phyloP scores from a whole-genome alignment of 2,329 filamentous ascomycete genomes.

The Colletotrichum spaethianum region DNA sequence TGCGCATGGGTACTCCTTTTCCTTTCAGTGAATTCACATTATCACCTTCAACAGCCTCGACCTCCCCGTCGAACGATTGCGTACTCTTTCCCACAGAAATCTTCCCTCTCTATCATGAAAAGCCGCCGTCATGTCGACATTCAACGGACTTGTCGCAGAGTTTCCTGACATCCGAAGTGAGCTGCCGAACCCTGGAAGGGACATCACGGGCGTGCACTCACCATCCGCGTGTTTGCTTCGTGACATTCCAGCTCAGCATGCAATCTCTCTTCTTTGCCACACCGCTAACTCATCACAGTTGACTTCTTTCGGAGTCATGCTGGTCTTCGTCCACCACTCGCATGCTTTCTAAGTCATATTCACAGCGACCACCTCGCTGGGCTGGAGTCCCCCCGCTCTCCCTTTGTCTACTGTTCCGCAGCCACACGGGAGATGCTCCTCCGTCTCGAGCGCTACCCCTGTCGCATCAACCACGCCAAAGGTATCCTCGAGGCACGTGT shows the following conservation, averaged over 20 bases:
- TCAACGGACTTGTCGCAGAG: conserved; percentile 79
- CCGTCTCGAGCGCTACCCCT: conserved; percentile 82
- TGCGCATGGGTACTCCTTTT: not conserved
- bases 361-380: conserved; percentile 92
- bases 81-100: too few relatives aligned
- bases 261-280: not conserved
- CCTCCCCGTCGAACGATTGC: not conserved
- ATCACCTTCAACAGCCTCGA: not conserved
- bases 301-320: conserved; percentile 82
- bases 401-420: conserved; percentile 92
- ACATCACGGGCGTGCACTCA: conserved; percentile 26
- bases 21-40: not conserved
- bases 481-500: conserved; percentile 82
- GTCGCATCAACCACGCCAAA: conserved; percentile 84
- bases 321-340: conserved; percentile 74
- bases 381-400: conserved; percentile 80
- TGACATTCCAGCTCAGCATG: conserved; percentile 29
- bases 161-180: conserved; percentile 83
- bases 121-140: conserved; percentile 77
- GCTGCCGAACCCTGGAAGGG: conserved; percentile 33
- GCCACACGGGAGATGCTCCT: conserved; percentile 87
- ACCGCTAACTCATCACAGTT: conserved; percentile 63
- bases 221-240: not conserved
- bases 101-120: not conserved
- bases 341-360: conserved; percentile 92